Percentiles rank a stretch among this genome's conserved stretches.
Evolutionary conservation across 139 green algal species (phyloP).

Genomic region (Picochlorum sp.): DNA sequence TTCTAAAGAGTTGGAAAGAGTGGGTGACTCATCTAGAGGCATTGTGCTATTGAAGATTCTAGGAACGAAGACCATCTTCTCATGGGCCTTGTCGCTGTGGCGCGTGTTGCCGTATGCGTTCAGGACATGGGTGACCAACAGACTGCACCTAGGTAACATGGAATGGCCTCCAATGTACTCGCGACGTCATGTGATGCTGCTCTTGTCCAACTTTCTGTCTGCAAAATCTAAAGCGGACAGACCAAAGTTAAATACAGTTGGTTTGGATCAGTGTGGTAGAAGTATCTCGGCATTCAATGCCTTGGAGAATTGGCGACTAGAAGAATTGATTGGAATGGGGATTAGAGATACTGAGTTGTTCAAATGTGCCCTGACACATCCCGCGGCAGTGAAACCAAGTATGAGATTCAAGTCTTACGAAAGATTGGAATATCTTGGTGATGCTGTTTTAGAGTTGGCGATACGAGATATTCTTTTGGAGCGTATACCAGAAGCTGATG

Average conservation of each 20-base stretch:
- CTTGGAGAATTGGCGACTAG: constrained; percentile 20
- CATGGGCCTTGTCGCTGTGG: too few relatives aligned
- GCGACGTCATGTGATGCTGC: background rate
- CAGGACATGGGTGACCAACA: too few relatives aligned
- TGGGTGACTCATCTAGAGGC: too few relatives aligned
- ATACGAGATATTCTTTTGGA: constrained; percentile 11
- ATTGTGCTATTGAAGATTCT: too few relatives aligned
- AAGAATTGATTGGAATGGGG: constrained; percentile 8
- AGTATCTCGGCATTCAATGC: constrained; percentile 2
- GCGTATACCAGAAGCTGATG: constrained; percentile 4
- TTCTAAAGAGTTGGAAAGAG: too few relatives aligned
- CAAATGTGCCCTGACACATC: constrained; percentile 23
- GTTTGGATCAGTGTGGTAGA: background rate
- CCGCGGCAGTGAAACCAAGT: constrained; percentile 7
- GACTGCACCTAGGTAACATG: background rate
- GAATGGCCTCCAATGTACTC: background rate
- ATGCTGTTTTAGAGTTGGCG: constrained; percentile 21
- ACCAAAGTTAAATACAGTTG: background rate
- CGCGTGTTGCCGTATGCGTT: background rate
- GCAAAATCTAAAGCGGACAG: background rate
- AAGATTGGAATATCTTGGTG: constrained; percentile 35
- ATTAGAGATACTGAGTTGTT: constrained; percentile 22
- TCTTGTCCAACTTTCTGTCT: background rate
- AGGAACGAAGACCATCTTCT: too few relatives aligned
- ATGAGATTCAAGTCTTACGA: constrained; percentile 16